A percentile compares a stretch with the other conserved stretches of the same genome.
These are phyloP conservation scores for Penicillium paradoxum DNA, from an alignment of 495 filamentous ascomycete species.

Conservation along the genomic window DNA sequence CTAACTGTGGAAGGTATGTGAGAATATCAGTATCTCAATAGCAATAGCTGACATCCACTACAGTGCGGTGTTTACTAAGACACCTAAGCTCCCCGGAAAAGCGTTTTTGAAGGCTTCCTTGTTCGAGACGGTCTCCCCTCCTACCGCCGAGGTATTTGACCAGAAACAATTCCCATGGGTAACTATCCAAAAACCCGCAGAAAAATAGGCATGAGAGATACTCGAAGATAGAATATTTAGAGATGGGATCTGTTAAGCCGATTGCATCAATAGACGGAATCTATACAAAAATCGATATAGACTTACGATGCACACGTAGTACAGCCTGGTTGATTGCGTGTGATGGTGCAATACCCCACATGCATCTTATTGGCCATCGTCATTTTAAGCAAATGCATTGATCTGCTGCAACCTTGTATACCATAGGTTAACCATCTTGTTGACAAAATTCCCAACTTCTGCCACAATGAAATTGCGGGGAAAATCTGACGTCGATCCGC, in stretches of 20 bases:
- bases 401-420: neutral
- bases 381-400: neutral
- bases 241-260: neutral
- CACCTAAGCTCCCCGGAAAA: conserved; percentile 16
- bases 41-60: neutral
- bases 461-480: neutral
- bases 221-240: neutral
- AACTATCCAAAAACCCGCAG: neutral
- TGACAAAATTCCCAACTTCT: no score
- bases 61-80: conserved; percentile 18
- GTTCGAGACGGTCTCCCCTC: conserved; percentile 20
- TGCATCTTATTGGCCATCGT: neutral
- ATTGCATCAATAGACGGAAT: no score
- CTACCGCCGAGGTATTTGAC: conserved; percentile 13
- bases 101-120: conserved; percentile 24
- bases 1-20: conserved; percentile 28
- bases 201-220: neutral
- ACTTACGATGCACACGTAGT: no score
- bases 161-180: conserved; percentile 12
- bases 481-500: neutral
- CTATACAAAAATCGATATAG: no score
- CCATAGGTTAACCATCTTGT: neutral
- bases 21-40: neutral
- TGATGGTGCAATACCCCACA: neutral
- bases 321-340: neutral